Percentiles rank a stretch among this genome's conserved stretches.
These are phyloP conservation scores for Kazachstania martiniae DNA, from an alignment of 805 yeast genomes.

Conservation along the genomic window DNA sequence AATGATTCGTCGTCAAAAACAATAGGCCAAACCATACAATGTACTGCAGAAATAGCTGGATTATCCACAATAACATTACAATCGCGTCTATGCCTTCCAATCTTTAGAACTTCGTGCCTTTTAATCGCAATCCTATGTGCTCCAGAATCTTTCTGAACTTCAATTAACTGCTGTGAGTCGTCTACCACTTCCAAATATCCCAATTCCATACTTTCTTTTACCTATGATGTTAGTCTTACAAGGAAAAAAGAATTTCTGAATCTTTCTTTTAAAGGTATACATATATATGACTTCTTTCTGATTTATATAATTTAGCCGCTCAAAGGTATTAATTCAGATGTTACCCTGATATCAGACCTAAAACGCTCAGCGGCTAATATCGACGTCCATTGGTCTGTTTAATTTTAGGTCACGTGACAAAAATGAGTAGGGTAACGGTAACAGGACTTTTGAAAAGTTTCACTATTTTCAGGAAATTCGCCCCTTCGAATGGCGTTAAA, in stretches of 20 bases:
- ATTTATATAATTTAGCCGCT: not conserved
- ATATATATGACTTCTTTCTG: too few species aligned
- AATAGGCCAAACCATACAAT: constrained; percentile 39
- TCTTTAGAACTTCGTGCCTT: constrained; percentile 28
- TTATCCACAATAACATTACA: constrained; percentile 28
- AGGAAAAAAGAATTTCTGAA: not conserved
- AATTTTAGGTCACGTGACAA: too few species aligned
- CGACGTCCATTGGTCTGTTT: too few species aligned
- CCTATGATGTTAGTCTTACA: too few species aligned
- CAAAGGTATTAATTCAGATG: too few species aligned
- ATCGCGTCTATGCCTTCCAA: constrained; percentile 34
- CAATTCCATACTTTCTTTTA: constrained; percentile 2
- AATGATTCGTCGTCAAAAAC: constrained; percentile 38
- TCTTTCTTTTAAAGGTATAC: too few species aligned
- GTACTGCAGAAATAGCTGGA: constrained; percentile 35
- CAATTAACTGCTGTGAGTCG: not conserved
- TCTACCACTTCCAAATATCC: constrained; percentile 15
- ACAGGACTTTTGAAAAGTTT: too few species aligned
- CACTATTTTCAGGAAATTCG: too few species aligned
- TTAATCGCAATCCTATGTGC: constrained; percentile 10
- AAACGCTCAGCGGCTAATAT: too few species aligned
- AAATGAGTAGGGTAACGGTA: too few species aligned
- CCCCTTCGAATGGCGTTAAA: too few species aligned
- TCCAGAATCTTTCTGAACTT: not conserved
- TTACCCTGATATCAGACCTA: too few species aligned